Percentiles rank a stretch among this genome's conserved stretches.
These are phyloP conservation scores for Brassica hybrid DNA, from an alignment of 441 rosid species.

Conservation along the genomic window DNA sequence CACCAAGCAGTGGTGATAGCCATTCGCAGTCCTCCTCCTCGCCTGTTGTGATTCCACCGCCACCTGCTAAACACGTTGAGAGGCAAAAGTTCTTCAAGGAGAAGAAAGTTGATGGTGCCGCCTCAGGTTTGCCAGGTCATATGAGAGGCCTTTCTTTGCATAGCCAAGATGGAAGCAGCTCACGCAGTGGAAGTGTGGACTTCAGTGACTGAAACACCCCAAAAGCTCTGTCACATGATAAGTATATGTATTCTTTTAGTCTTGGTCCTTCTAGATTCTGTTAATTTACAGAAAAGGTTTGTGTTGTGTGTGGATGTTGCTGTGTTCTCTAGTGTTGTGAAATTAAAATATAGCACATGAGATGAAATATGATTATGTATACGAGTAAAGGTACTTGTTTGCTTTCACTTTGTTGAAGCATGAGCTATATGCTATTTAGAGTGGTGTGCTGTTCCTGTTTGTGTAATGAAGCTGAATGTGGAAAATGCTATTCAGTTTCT, in stretches of 20 bases:
- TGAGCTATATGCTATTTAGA: conserved; percentile 31
- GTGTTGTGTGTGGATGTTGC: conserved; percentile 22
- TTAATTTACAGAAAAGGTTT: not conserved
- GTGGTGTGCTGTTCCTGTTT: conserved; percentile 22
- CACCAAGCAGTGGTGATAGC: conserved; percentile 39
- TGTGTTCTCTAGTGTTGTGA: conserved; percentile 29
- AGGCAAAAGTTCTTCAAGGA: conserved; percentile 91
- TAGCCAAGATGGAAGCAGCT: conserved; percentile 85
- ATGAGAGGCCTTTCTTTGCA: conserved; percentile 83
- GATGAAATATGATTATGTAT: conserved; percentile 34
- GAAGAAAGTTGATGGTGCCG: conserved; percentile 65
- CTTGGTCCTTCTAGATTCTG: conserved; percentile 21
- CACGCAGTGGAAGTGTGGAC: conserved; percentile 82
- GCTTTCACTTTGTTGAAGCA: conserved; percentile 32
- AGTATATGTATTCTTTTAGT: conserved; percentile 31
- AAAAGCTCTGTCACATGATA: conserved; percentile 10
- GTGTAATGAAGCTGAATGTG: conserved; percentile 20
- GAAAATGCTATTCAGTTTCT: not conserved
- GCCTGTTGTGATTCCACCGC: conserved; percentile 82
- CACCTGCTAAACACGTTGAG: conserved; percentile 88
- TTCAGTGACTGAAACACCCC: conserved; percentile 63
- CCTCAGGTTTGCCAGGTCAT: conserved; percentile 58
- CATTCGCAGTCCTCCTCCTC: conserved; percentile 43
- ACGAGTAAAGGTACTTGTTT: conserved; percentile 30
- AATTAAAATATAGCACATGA: conserved; percentile 36